Conservation (phyloP, 192 early-diverging fungal genomes). For the Coemansia nantahalensis region DNA sequence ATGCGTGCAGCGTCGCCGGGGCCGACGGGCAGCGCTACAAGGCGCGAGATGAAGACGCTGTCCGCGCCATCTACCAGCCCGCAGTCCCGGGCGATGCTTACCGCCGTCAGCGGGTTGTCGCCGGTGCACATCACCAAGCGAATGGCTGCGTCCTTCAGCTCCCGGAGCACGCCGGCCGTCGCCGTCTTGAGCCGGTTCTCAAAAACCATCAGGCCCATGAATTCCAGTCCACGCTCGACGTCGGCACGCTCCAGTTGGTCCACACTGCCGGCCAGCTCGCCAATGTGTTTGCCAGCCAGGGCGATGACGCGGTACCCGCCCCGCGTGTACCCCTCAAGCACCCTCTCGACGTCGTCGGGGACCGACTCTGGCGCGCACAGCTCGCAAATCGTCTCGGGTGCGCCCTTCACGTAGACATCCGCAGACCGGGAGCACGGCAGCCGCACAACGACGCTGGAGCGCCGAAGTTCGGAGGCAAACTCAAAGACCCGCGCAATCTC, state of each 20-base stretch:
- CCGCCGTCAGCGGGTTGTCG: conserved; percentile 94
- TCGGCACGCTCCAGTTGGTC: conserved; percentile 62
- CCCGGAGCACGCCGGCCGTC: conserved; percentile 67
- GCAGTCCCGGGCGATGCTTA: conserved; percentile 91
- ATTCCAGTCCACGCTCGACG: conserved; percentile 74
- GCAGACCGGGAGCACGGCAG: conserved; percentile 18
- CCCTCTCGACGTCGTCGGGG: conserved; percentile 72
- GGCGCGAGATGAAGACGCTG: conserved; percentile 75
- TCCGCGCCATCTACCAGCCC: conserved; percentile 68
- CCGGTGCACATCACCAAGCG: conserved; percentile 97
- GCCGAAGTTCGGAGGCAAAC: conserved; percentile 81
- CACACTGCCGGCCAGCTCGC: conserved; percentile 54
- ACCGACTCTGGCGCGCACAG: conserved; percentile 78
- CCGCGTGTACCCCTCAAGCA: conserved; percentile 79
- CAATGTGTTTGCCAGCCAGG: conserved; percentile 70
- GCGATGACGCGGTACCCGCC: conserved; percentile 96
- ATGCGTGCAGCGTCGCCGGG: neutral
- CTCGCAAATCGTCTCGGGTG: conserved; percentile 86
- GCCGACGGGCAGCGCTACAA: conserved; percentile 18
- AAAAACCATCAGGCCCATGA: conserved; percentile 95
- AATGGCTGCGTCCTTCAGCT: conserved; percentile 78
- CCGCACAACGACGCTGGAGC: conserved; percentile 87
- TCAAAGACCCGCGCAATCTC: conserved; percentile 79
- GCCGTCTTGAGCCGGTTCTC: conserved; percentile 95
- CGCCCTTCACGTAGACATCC: conserved; percentile 88